Evolutionary conservation across 192 early-diverging fungal species (phyloP).

Genomic region (Backusella mclennaniae): DNA sequence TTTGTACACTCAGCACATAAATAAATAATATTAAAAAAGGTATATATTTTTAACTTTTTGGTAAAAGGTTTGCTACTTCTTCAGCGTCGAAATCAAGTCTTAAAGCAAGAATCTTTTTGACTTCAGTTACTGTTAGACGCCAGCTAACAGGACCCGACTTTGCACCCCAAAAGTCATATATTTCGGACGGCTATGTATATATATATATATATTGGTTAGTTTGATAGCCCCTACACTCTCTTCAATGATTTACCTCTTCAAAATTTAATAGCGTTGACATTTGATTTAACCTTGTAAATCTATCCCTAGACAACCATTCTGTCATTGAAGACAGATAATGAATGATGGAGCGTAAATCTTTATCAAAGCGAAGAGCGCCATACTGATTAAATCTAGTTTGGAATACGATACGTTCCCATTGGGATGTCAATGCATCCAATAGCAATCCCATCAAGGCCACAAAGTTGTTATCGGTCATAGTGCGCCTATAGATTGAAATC

Average conservation of each 20-base stretch:
- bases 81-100: conserved; percentile 65
- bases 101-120: conserved; percentile 60
- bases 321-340: conserved; percentile 64
- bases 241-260: conserved; percentile 53
- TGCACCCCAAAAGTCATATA: conserved; percentile 69
- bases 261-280: conserved; percentile 81
- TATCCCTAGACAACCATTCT: conserved; percentile 64
- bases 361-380: conserved; percentile 91
- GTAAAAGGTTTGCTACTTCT: conserved; percentile 45
- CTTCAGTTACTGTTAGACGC: conserved; percentile 68
- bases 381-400: conserved; percentile 89
- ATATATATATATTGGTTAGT: not conserved
- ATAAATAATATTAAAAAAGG: not conserved
- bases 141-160: conserved; percentile 64
- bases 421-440: conserved; percentile 69
- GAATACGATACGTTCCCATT: conserved; percentile 87
- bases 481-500: conserved; percentile 37
- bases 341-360: conserved; percentile 78
- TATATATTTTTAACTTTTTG: conserved; percentile 20
- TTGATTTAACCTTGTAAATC: conserved; percentile 79
- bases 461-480: conserved; percentile 70
- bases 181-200: conserved; percentile 52
- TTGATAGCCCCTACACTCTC: conserved; percentile 5
- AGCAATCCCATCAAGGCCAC: conserved; percentile 59
- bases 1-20: not conserved